Conservation (phyloP, 73 alveolate genomes). For the Paramecium sonneborni region DNA sequence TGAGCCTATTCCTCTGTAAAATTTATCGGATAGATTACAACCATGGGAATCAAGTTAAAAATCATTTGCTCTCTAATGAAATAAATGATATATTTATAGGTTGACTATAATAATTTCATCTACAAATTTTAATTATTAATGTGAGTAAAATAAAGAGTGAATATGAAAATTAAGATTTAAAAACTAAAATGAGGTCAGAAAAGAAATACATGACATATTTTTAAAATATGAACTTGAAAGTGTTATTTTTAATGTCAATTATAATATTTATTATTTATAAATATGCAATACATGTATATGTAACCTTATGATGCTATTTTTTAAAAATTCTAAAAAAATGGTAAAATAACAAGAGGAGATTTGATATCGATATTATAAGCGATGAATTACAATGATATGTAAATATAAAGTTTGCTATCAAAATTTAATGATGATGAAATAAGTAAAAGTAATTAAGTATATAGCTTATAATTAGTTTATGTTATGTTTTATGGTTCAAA, state of each 20-base stretch:
- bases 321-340: background rate
- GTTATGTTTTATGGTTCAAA: background rate
- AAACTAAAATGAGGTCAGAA: no score
- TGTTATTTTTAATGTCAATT: background rate
- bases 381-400: background rate
- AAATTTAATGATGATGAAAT: slow-evolving; percentile 17
- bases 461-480: background rate
- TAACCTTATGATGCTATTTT: background rate
- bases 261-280: background rate
- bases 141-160: no score
- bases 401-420: background rate
- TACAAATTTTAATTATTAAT: no score
- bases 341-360: background rate
- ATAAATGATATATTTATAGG: background rate
- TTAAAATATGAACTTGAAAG: no score
- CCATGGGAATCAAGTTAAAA: background rate
- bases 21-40: background rate
- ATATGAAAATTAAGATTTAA: no score
- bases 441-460: slow-evolving; percentile 18
- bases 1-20: background rate
- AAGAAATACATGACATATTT: no score
- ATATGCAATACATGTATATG: background rate
- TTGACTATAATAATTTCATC: no score
- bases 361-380: background rate
- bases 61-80: background rate